Evolutionary conservation across 2,329 filamentous ascomycete genomes (phyloP).

Genomic region (Dendrostoma leiphaemia): DNA sequence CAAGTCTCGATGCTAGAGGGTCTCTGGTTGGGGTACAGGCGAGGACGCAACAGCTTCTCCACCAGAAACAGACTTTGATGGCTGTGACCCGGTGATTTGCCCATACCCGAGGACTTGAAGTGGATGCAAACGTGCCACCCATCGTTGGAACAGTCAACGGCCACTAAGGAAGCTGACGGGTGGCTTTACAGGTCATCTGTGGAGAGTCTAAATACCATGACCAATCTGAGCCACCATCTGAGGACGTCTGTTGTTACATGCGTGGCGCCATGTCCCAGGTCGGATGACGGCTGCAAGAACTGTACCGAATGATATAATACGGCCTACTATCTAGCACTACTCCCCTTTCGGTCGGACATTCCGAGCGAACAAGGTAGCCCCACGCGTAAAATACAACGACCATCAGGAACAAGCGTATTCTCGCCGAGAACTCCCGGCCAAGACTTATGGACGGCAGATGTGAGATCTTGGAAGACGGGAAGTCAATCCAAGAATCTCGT

Average conservation of each 20-base stretch:
- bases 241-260: background rate
- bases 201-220: background rate
- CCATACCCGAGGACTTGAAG: background rate
- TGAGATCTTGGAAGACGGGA: background rate
- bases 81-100: background rate
- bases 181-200: conserved; percentile 6
- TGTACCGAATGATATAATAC: background rate
- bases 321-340: background rate
- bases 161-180: background rate
- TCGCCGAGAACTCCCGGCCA: background rate
- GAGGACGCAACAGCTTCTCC: background rate
- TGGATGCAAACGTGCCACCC: background rate
- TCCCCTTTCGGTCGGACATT: too few species aligned
- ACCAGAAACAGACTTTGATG: background rate
- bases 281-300: background rate
- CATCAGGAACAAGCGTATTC: background rate
- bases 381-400: background rate
- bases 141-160: background rate
- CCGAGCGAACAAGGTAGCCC: background rate
- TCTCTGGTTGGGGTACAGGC: background rate
- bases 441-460: background rate
- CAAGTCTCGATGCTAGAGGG: background rate
- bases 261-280: background rate
- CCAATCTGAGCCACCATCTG: background rate
- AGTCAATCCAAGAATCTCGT: background rate